These are phyloP conservation scores for Cladosporium sphaerospermum DNA, from an alignment of 2,329 filamentous ascomycete genomes.

Conservation along the genomic window DNA sequence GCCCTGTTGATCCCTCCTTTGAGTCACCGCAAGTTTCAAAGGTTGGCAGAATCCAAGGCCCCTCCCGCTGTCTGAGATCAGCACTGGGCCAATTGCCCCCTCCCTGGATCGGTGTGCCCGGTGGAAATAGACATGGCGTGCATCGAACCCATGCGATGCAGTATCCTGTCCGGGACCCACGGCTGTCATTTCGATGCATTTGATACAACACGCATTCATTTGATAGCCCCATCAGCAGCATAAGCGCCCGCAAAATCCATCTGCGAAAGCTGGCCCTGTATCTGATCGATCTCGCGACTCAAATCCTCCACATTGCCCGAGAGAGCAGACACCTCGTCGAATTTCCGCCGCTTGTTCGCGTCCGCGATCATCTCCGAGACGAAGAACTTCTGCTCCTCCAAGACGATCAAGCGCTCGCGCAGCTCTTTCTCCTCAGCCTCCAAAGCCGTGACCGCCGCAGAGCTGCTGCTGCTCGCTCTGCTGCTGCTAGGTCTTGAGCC, in stretches of 20 bases:
- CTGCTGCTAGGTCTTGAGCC: conserved; percentile 35
- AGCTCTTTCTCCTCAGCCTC: conserved; percentile 80
- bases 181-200: too few relatives aligned
- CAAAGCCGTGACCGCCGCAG: conserved; percentile 51
- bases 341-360: conserved; percentile 68
- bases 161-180: too few relatives aligned
- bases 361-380: conserved; percentile 78
- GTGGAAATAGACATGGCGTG: too few relatives aligned
- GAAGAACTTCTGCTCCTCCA: conserved; percentile 88
- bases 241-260: conserved; percentile 35
- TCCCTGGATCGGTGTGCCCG: too few relatives aligned
- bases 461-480: conserved; percentile 42
- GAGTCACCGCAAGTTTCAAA: too few relatives aligned
- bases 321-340: conserved; percentile 79
- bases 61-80: too few relatives aligned
- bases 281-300: conserved; percentile 63
- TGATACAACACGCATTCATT: conserved; percentile 16
- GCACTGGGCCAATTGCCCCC: too few relatives aligned
- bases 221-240: conserved; percentile 22
- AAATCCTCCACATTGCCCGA: conserved; percentile 77
- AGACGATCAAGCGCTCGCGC: conserved; percentile 70
- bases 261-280: conserved; percentile 27
- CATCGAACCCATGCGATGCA: too few relatives aligned
- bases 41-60: too few relatives aligned
- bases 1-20: too few relatives aligned